phyloP scores from a whole-genome alignment of 306 rosid genomes.

The Inga oerstediana region DNA sequence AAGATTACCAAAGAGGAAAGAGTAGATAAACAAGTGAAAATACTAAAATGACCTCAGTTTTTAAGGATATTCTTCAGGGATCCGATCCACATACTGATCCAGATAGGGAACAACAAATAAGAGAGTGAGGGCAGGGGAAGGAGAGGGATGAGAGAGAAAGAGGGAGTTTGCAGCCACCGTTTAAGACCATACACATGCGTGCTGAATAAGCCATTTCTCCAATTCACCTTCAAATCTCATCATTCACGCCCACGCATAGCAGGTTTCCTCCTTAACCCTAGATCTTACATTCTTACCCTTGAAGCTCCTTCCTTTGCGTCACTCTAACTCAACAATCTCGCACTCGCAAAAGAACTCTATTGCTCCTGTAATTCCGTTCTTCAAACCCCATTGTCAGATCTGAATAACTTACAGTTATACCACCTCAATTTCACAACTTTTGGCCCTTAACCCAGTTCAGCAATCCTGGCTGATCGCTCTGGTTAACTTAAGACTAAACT shows the following conservation, averaged over 20 bases:
- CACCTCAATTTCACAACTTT: neutral
- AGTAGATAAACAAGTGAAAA: neutral
- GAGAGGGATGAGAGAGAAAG: conserved; percentile 20
- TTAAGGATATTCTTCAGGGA: conserved; percentile 36
- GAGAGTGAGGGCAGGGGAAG: neutral
- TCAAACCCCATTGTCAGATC: conserved; percentile 53
- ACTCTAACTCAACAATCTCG: conserved; percentile 37
- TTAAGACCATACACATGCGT: conserved; percentile 61
- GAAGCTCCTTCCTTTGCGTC: conserved; percentile 45
- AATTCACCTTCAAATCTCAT: conserved; percentile 23
- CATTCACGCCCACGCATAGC: conserved; percentile 1
- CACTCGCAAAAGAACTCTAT: conserved; percentile 1
- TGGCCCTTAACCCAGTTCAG: neutral
- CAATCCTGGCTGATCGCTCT: conserved; percentile 31
- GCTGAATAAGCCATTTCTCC: conserved; percentile 47
- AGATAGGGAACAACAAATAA: conserved; percentile 13
- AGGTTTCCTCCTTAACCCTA: conserved; percentile 54
- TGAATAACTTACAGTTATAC: conserved; percentile 30
- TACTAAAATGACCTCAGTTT: conserved; percentile 25
- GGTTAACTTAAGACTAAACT: conserved; percentile 12
- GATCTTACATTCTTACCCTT: conserved; percentile 48
- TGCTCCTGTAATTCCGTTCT: conserved; percentile 6
- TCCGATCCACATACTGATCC: conserved; percentile 29
- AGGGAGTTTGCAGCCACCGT: conserved; percentile 47
- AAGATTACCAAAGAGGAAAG: neutral